phyloP scores from a whole-genome alignment of 805 yeast genomes.

The Barnettozyma populi region DNA sequence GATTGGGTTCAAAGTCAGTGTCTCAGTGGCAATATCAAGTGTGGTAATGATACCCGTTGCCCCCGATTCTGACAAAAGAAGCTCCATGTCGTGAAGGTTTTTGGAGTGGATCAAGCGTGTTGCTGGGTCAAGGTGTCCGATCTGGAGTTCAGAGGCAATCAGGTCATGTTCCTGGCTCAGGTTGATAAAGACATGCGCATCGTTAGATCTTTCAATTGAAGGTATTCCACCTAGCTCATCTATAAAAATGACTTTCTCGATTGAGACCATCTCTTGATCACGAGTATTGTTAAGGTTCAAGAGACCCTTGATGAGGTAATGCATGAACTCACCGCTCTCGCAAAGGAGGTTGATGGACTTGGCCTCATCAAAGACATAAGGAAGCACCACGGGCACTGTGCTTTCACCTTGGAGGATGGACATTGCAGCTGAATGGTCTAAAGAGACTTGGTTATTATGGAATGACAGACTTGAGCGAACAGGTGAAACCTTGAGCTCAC shows the following conservation, averaged over 20 bases:
- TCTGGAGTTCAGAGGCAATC: conserved; percentile 56
- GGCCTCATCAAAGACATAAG: conserved; percentile 58
- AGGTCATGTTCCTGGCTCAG: conserved; percentile 73
- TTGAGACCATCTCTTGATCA: conserved; percentile 29
- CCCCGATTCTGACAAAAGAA: conserved; percentile 36
- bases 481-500: background rate
- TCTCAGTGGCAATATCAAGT: conserved; percentile 59
- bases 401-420: background rate
- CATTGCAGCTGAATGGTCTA: background rate
- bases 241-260: conserved; percentile 78
- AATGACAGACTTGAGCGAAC: background rate
- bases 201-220: conserved; percentile 69
- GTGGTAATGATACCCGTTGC: conserved; percentile 89
- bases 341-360: conserved; percentile 36
- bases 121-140: conserved; percentile 45
- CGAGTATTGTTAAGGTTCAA: conserved; percentile 25
- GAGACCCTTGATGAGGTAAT: conserved; percentile 28
- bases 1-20: conserved; percentile 62
- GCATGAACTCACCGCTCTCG: conserved; percentile 36
- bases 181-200: conserved; percentile 85
- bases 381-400: conserved; percentile 47
- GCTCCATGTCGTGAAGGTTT: conserved; percentile 67
- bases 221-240: conserved; percentile 91
- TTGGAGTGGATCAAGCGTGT: conserved; percentile 51
- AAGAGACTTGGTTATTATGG: background rate